phyloP scores from a whole-genome alignment of 257 asterid species.

The Solanum chilense region DNA sequence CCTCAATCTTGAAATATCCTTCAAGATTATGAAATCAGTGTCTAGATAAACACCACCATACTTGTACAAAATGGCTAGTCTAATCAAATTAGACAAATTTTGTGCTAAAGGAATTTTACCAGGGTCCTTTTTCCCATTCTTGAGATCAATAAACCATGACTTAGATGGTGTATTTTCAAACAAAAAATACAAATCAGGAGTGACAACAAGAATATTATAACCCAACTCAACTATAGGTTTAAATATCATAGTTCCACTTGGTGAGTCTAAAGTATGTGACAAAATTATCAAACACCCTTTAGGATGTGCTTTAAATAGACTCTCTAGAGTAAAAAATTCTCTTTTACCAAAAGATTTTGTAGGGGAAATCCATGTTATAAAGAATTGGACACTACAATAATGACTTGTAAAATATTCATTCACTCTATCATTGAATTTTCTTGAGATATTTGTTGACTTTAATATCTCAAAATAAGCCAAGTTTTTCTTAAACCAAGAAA shows the following conservation, averaged over 20 bases:
- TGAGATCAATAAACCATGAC: constrained; percentile 39
- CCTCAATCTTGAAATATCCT: constrained; percentile 35
- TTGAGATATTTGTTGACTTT: neutral
- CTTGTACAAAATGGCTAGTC: constrained; percentile 49
- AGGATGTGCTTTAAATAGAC: constrained; percentile 45
- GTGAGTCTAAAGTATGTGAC: constrained; percentile 48
- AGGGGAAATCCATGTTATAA: constrained; percentile 18
- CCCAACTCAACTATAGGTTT: constrained; percentile 37
- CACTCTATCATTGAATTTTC: constrained; percentile 1
- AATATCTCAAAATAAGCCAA: neutral
- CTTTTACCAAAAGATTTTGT: constrained; percentile 17
- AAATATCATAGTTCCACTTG: constrained; percentile 15
- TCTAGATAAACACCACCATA: constrained; percentile 69
- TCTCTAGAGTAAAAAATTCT: constrained; percentile 37
- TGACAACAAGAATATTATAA: constrained; percentile 19
- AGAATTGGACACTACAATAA: constrained; percentile 9
- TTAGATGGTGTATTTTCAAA: constrained; percentile 40
- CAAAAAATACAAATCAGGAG: constrained; percentile 28
- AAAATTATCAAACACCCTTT: constrained; percentile 38
- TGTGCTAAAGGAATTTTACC: constrained; percentile 56
- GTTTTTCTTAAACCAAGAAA: constrained; percentile 1
- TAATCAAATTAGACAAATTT: constrained; percentile 51
- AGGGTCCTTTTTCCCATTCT: constrained; percentile 31
- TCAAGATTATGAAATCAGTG: constrained; percentile 49
- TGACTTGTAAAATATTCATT: neutral